Base-by-base conservation (phyloP, 495 filamentous ascomycete species). In the Hypoxylon trugodes region DNA sequence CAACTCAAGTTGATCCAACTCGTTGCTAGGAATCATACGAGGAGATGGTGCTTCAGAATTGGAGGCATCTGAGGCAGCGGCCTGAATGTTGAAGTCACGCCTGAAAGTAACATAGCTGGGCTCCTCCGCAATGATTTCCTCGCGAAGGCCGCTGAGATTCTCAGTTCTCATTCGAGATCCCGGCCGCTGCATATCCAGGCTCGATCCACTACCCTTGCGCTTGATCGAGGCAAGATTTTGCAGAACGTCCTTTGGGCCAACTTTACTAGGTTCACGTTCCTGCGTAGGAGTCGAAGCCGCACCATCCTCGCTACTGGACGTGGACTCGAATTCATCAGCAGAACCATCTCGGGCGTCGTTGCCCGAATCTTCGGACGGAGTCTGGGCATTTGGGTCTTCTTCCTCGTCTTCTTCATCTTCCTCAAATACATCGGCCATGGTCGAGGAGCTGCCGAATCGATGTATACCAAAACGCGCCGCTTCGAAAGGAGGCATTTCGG, bases 331-430 rank as follows among this genome's bases (percentile, higher is more conserved):
- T 33, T 71, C 70, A 6, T 68, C 68, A 10, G 30, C 48, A 10
- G 69, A 67, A 51, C 38, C 51, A 18, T 65, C 60, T 49, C 47
- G 66, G 7, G 57, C 51, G 13, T 68, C 68, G 19, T 49, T 50
- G 6, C 37, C 56, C 22, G 68, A 70, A 15, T 56, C 65, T n/a
- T 73, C 70, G 10, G 70, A 73, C 41, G 59, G 57, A 12, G 68
- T 53, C 18, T 55, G 61, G 19, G 70, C 68, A 10, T 63, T 73
- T 4, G 43, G 48, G 24, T 73, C 70, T 3, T 79, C 69, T 28
- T 80, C 69, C 55, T 96, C n/a, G n/a, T n/a, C 91, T 62, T 96
- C 93, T 63, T 97, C 95, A 49, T 98, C 95, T 74, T 97, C 95
- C 71, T 97, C 92, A 60, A 97, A 96, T 4, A 97, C 95, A 74